Conservation (phyloP, 805 yeast species). For the Candida fluviatilis region DNA sequence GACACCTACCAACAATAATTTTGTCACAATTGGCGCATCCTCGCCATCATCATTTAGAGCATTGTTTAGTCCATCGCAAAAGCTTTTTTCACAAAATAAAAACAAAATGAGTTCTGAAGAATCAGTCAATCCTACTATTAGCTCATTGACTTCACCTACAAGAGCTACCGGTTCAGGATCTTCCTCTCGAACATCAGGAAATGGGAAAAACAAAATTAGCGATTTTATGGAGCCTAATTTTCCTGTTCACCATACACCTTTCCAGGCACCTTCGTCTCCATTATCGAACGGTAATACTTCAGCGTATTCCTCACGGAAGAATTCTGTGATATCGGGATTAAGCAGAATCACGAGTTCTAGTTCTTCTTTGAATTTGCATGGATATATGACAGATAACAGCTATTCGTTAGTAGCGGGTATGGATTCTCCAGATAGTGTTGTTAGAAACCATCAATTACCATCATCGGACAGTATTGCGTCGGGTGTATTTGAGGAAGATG, state of each 20-base stretch:
- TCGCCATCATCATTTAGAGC: conserved; percentile 30
- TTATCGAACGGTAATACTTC: conserved; percentile 2
- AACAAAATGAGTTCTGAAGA: conserved; percentile 9
- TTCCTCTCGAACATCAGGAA: conserved; percentile 4
- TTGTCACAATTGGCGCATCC: conserved; percentile 35
- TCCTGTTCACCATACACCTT: background rate
- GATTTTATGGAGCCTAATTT: background rate
- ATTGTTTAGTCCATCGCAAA: conserved; percentile 35
- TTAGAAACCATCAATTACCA: conserved; percentile 1
- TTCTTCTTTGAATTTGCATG: conserved; percentile 38
- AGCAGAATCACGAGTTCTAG: conserved; percentile 35
- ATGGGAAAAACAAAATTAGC: background rate
- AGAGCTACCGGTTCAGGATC: conserved; percentile 22
- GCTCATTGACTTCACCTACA: conserved; percentile 22
- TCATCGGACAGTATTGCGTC: too few species aligned
- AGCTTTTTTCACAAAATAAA: conserved; percentile 29
- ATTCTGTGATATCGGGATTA: conserved; percentile 25
- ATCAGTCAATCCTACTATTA: conserved; percentile 25
- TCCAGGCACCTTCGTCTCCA: conserved; percentile 3
- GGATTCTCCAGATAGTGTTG: conserved; percentile 1
- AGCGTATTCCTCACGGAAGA: conserved; percentile 19
- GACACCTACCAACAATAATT: conserved; percentile 24
- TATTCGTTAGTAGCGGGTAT: conserved; percentile 6
- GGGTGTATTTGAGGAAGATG: too few species aligned
- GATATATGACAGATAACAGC: conserved; percentile 36